Evolutionary conservation across 202 grass and related monocot genomes (phyloP).

Genomic region (Zoysia matrella): DNA sequence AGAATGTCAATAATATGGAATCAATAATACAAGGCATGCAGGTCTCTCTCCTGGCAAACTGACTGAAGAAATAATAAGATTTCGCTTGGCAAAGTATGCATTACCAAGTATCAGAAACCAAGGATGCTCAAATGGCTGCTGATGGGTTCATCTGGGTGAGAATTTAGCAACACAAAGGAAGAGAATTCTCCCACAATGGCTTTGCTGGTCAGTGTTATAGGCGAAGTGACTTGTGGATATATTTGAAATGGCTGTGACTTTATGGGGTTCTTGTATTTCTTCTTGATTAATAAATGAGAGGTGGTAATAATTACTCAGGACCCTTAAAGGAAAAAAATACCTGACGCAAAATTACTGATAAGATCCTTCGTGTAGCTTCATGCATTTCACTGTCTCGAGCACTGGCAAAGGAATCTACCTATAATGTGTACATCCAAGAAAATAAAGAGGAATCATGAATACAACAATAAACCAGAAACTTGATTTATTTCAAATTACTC

Average conservation of each 20-base stretch:
- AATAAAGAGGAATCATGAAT: constrained; percentile 5
- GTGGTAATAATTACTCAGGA: constrained; percentile 12
- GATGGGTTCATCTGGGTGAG: not conserved
- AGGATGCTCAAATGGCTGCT: not conserved
- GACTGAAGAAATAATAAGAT: constrained; percentile 15
- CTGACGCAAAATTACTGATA: constrained; percentile 95
- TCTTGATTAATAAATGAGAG: constrained; percentile 34
- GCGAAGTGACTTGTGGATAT: not conserved
- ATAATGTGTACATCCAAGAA: constrained; percentile 27
- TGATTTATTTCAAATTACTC: not conserved
- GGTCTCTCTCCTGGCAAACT: constrained; percentile 1
- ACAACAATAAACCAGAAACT: constrained; percentile 39
- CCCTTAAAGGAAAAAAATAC: constrained; percentile 45
- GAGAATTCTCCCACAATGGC: not conserved
- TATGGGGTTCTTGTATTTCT: constrained; percentile 2
- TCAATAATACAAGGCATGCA: constrained; percentile 17
- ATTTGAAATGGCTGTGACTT: not conserved
- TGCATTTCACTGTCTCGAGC: constrained; percentile 92
- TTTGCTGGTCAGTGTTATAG: not conserved
- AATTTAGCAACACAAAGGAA: not conserved
- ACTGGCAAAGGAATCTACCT: constrained; percentile 95
- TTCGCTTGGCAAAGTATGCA: not conserved
- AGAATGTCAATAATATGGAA: constrained; percentile 30
- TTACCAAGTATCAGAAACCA: not conserved
- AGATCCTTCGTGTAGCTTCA: constrained; percentile 95